Evolutionary conservation across 2,329 filamentous ascomycete species (phyloP).

Genomic region (Pseudogymnoascus sp.): DNA sequence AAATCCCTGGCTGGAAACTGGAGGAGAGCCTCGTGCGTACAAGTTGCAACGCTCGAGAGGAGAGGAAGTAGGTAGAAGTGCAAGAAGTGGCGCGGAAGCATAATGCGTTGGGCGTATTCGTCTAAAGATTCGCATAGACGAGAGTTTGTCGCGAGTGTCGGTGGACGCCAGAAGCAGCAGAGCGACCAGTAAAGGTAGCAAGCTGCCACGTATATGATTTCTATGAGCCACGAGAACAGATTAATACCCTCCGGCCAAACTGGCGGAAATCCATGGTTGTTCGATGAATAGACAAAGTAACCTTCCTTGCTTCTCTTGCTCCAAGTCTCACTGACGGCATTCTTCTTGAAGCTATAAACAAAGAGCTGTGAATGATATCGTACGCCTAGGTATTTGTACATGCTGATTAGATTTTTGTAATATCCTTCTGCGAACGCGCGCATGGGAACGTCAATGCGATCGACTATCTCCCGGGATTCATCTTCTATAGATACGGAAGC

Average conservation of each 20-base stretch:
- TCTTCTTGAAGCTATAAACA: conserved; percentile 40
- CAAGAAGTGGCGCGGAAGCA: conserved; percentile 39
- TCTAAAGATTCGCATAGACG: conserved; percentile 36
- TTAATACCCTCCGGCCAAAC: conserved; percentile 31
- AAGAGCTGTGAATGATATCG: conserved; percentile 42
- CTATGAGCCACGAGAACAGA: conserved; percentile 33
- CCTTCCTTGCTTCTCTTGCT: conserved; percentile 18
- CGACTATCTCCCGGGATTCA: conserved; percentile 16
- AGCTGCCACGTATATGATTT: conserved; percentile 36
- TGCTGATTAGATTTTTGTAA: conserved; percentile 45
- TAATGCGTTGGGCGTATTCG: conserved; percentile 42
- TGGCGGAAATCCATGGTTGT: conserved; percentile 41
- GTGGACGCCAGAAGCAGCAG: conserved; percentile 41
- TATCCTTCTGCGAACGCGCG: conserved; percentile 43
- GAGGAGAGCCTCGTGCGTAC: conserved; percentile 42
- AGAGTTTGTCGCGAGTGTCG: conserved; percentile 20
- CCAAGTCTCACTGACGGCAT: conserved; percentile 13
- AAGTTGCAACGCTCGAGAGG: conserved; percentile 47
- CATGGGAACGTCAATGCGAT: conserved; percentile 42
- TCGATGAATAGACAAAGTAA: conserved; percentile 47
- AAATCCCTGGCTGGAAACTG: conserved; percentile 46
- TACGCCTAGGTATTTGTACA: conserved; percentile 48
- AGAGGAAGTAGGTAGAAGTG: conserved; percentile 45
- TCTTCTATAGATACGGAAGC: conserved; percentile 33
- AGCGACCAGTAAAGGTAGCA: conserved; percentile 47